A percentile compares a stretch with the other conserved stretches of the same genome.
Evolutionary conservation across 1,139 yeast species (phyloP).

Genomic region (Diutina pseudorugosa): DNA sequence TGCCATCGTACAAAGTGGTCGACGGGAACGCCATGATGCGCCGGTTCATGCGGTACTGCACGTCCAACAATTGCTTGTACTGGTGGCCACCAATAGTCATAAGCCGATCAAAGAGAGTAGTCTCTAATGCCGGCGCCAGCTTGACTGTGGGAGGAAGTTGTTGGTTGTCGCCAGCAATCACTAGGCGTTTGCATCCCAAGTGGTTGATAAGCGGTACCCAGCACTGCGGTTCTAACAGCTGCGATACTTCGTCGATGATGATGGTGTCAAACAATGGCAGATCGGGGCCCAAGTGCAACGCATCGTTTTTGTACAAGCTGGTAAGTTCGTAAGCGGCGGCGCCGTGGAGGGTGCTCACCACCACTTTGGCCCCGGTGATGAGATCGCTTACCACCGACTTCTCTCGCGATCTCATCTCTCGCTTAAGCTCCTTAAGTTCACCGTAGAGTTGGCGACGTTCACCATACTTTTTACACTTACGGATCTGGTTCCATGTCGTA

Average conservation of each 20-base stretch:
- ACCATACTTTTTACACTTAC: slow-evolving; percentile 51
- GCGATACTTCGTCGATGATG: slow-evolving; percentile 92
- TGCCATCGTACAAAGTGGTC: slow-evolving; percentile 44
- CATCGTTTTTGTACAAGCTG: slow-evolving; percentile 25
- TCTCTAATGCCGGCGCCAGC: slow-evolving; percentile 28
- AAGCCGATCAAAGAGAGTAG: slow-evolving; percentile 72
- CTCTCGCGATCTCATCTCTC: slow-evolving; percentile 60
- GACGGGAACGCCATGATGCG: slow-evolving; percentile 76
- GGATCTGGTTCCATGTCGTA: slow-evolving; percentile 40
- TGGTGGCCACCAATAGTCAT: slow-evolving; percentile 38
- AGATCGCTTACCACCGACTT: slow-evolving; percentile 49
- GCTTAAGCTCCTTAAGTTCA: slow-evolving; percentile 56
- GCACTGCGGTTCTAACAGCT: slow-evolving; percentile 87
- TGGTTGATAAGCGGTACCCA: slow-evolving; percentile 87
- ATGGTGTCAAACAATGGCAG: slow-evolving; percentile 59
- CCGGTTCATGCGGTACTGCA: slow-evolving; percentile 82
- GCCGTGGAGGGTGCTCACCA: slow-evolving; percentile 80
- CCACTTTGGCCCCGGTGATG: slow-evolving; percentile 50
- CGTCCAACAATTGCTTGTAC: slow-evolving; percentile 41
- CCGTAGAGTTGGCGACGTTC: slow-evolving; percentile 59
- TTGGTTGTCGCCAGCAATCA: slow-evolving; percentile 79
- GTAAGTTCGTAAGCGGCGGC: slow-evolving; percentile 63
- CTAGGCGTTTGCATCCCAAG: slow-evolving; percentile 43
- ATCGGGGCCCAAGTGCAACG: slow-evolving; percentile 11
- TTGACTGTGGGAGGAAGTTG: slow-evolving; percentile 78